Percentiles rank a stretch among this genome's conserved stretches.
phyloP scores from a whole-genome alignment of 495 filamentous ascomycete genomes.

The Hamigera avellanea region DNA sequence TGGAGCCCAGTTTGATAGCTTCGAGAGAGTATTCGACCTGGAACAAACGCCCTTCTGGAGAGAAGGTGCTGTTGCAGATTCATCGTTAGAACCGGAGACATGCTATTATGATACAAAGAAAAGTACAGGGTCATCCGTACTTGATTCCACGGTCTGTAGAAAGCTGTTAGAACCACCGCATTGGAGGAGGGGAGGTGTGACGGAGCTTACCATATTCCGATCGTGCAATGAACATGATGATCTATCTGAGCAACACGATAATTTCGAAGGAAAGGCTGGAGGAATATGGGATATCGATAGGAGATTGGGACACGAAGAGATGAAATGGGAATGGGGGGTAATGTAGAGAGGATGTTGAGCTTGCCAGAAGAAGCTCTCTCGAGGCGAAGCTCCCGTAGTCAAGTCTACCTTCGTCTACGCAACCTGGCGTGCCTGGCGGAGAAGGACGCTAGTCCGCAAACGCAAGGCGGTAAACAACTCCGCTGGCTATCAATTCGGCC shows the following conservation, averaged over 20 bases:
- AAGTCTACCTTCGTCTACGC: slow-evolving; percentile 2
- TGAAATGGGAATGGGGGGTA: slow-evolving; percentile 3
- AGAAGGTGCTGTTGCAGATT: slow-evolving; percentile 75
- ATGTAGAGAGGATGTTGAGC: slow-evolving; percentile 4
- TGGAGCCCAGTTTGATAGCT: slow-evolving; percentile 98
- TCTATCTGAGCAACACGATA: slow-evolving; percentile 5
- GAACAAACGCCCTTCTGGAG: slow-evolving; percentile 97
- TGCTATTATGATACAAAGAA: background rate
- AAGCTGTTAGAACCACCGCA: slow-evolving; percentile 19
- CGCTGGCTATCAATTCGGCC: too few species aligned
- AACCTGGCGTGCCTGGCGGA: slow-evolving; percentile 5
- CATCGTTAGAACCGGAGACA: slow-evolving; percentile 15
- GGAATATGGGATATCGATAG: background rate
- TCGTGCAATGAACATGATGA: slow-evolving; percentile 97
- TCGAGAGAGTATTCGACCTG: slow-evolving; percentile 99
- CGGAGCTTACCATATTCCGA: slow-evolving; percentile 89
- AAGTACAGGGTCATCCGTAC: slow-evolving; percentile 39
- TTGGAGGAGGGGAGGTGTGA: slow-evolving; percentile 9
- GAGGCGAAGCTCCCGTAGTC: too few species aligned
- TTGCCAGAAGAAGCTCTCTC: slow-evolving; percentile 1
- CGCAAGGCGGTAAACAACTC: slow-evolving; percentile 1
- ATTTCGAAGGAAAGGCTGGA: slow-evolving; percentile 1
- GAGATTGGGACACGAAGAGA: too few species aligned
- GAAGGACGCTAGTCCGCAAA: slow-evolving; percentile 5
- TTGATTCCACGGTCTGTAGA: slow-evolving; percentile 93